A percentile compares a stretch with the other conserved stretches of the same genome.
phyloP scores from a whole-genome alignment of 192 early-diverging fungal genomes.

The Lunasporangiospora selenospora region DNA sequence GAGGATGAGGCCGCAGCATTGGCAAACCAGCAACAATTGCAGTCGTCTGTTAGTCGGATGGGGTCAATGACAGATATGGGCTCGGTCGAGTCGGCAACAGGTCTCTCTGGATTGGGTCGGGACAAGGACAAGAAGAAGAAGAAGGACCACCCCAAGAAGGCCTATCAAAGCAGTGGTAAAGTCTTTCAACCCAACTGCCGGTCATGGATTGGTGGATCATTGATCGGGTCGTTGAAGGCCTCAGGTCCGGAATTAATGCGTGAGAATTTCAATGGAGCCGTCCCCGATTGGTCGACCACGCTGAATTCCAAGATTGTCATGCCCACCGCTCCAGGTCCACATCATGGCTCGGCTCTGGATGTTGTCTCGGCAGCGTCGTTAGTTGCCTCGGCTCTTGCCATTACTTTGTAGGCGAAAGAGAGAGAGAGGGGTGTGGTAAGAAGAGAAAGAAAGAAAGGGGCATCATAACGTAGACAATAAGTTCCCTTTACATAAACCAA shows the following conservation, averaged over 20 bases:
- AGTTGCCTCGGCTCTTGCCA: slow-evolving; percentile 31
- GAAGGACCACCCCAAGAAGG: slow-evolving; percentile 22
- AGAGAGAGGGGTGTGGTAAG: too few species aligned
- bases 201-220: slow-evolving; percentile 84
- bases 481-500: too few species aligned
- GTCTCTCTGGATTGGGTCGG: neutral
- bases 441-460: too few species aligned
- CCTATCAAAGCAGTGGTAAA: slow-evolving; percentile 52
- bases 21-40: neutral
- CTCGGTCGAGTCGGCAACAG: neutral
- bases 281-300: slow-evolving; percentile 70
- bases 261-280: slow-evolving; percentile 69
- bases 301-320: slow-evolving; percentile 5
- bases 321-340: neutral
- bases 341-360: neutral
- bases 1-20: slow-evolving; percentile 23
- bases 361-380: neutral
- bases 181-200: slow-evolving; percentile 76
- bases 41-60: neutral
- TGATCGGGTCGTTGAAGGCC: slow-evolving; percentile 78
- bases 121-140: slow-evolving; percentile 45
- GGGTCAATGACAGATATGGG: slow-evolving; percentile 25
- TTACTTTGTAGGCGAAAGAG: slow-evolving; percentile 14
- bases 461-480: too few species aligned
- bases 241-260: slow-evolving; percentile 69